phyloP scores from a whole-genome alignment of 2,329 filamentous ascomycete species.

The Penicillium sp. region DNA sequence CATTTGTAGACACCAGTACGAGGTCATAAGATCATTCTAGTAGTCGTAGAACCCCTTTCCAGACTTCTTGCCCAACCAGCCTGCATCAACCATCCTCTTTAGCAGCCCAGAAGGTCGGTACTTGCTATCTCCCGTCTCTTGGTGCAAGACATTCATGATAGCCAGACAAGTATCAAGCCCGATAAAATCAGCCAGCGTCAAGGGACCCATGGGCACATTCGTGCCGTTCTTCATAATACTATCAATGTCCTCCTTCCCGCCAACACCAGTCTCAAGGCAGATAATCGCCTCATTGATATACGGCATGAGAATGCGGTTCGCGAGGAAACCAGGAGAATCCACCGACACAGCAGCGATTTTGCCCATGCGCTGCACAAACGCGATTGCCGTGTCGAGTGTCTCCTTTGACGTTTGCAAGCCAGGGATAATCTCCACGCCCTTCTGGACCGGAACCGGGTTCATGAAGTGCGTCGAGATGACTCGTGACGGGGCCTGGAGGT shows the following conservation, averaged over 20 bases:
- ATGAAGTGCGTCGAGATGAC: conserved; percentile 98
- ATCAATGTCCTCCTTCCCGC: conserved; percentile 88
- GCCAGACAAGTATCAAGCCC: conserved; percentile 93
- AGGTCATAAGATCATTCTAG: conserved; percentile 42
- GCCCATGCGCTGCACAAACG: conserved; percentile 88
- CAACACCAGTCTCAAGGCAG: conserved; percentile 91
- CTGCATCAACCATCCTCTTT: conserved; percentile 95
- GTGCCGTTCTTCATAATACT: conserved; percentile 99
- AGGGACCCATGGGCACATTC: conserved; percentile 96
- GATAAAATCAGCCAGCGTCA: conserved; percentile 95
- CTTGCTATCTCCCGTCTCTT: conserved; percentile 93
- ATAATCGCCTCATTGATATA: conserved; percentile 99
- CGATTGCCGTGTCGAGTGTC: conserved; percentile 81
- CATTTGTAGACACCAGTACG: neutral
- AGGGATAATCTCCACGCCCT: conserved; percentile 96
- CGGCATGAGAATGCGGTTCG: conserved; percentile 96
- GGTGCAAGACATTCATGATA: conserved; percentile 94
- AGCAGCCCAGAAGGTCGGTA: conserved; percentile 88
- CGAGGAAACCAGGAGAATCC: conserved; percentile 91
- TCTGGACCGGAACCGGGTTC: conserved; percentile 97
- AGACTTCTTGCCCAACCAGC: conserved; percentile 96
- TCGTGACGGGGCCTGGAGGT: conserved; percentile 80
- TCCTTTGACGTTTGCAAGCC: conserved; percentile 86
- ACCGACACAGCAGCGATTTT: conserved; percentile 88
- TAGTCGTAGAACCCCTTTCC: conserved; percentile 97